phyloP scores from a whole-genome alignment of 345 rosid species.

The Euphorbia pulcherrima region DNA sequence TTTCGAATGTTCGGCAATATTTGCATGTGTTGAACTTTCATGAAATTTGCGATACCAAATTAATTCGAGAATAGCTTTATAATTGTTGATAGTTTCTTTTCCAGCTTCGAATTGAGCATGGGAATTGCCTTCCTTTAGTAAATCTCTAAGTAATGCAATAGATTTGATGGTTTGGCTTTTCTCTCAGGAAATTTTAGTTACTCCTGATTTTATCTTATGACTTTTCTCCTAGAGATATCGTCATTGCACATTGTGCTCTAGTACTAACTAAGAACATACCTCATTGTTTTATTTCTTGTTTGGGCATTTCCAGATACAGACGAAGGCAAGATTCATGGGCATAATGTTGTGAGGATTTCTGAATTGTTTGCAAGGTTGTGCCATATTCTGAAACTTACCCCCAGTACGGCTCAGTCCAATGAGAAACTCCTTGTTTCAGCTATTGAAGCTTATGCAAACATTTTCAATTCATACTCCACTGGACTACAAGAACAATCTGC shows the following conservation, averaged over 20 bases:
- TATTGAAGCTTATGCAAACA: constrained; percentile 35
- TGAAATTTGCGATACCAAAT: neutral
- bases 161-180: neutral
- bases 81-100: neutral
- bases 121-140: neutral
- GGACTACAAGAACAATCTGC: constrained; percentile 28
- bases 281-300: constrained; percentile 8
- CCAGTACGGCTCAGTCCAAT: constrained; percentile 23
- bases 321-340: constrained; percentile 56
- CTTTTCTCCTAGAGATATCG: neutral
- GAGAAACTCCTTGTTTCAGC: constrained; percentile 25
- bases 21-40: neutral
- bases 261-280: neutral
- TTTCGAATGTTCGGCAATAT: neutral
- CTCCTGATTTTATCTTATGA: neutral
- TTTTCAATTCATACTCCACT: constrained; percentile 25
- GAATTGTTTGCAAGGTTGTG: constrained; percentile 66
- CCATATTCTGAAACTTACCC: constrained; percentile 46
- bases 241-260: neutral
- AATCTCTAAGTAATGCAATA: neutral
- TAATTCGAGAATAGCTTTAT: neutral
- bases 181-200: neutral
- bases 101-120: neutral
- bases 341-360: constrained; percentile 54
- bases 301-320: constrained; percentile 32